Evolutionary conservation across 441 rosid species (phyloP), one percentile per base, ranked within the genome.

Genomic region (Erysimum cheiri): DNA sequence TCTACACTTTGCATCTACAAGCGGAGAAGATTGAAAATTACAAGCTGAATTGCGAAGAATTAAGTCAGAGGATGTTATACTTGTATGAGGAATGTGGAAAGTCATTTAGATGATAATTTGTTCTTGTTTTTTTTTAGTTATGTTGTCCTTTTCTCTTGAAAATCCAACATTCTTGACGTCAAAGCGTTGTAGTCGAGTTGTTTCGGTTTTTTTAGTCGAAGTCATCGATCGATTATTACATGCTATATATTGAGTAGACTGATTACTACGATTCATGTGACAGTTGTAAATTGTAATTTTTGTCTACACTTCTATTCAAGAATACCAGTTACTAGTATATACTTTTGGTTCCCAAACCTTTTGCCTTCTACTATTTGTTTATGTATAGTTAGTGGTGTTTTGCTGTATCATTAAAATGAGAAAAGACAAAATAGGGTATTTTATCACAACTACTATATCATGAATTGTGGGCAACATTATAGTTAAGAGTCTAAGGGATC

Each of bases 1-100:
- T 89, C 78, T 70, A 80, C 67, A 85, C 71, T 59, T 75, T 89
- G 57, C 89, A 84, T 64, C 59, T 89, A 60, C 80, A 83, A 87
- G 80, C 81, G 59, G 40, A 13, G 0, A 69, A 84, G 78, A 77
- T 73, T 49, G 78, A 85, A 46, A 63, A 71, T 8, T 28, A 60
- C n/a, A 63, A 47, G 47, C 13, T 78, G 52, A 83, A 73, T 4
- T 64, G 73, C 5, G 81, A 77, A 41, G 84, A 64, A 44, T 46
- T 87, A 63, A 73, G 76, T 52, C 78, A 82, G 66, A 85, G 73
- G 65, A 62, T 87, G 41, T 62, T 76, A 70, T 78, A 76, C 6
- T 75, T 83, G 50, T 85, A 64, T 19, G 76, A 61, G 14, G 72
- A 66, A 54, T 70, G 74, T 69, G 70, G 65, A 55, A 69, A 56